phyloP scores from a whole-genome alignment of 2,329 filamentous ascomycete genomes.

The Neonectria faginata region DNA sequence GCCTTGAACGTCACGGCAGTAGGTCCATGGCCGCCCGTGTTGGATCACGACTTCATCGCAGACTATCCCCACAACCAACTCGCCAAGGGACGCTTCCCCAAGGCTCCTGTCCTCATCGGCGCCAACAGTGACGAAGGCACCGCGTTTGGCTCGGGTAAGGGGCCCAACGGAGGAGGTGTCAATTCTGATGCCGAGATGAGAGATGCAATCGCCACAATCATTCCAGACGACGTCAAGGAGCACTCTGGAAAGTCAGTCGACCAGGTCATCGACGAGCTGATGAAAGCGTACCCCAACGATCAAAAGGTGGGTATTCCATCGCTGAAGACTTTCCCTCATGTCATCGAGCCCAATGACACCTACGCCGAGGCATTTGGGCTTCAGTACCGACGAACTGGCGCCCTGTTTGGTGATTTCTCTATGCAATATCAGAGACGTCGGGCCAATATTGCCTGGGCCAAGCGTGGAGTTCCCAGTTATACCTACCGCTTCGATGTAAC shows the following conservation, averaged over 20 bases:
- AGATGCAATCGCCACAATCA: constrained; percentile 21
- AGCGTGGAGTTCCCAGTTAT: constrained; percentile 45
- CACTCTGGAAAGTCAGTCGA: constrained; percentile 40
- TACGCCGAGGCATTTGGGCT: constrained; percentile 42
- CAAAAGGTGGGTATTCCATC: constrained; percentile 51
- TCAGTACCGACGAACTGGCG: constrained; percentile 47
- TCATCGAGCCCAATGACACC: constrained; percentile 44
- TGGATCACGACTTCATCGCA: constrained; percentile 53
- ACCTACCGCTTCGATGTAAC: constrained; percentile 50
- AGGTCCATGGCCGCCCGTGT: constrained; percentile 42
- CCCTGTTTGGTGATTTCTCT: constrained; percentile 45
- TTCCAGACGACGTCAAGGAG: constrained; percentile 25
- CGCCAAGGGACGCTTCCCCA: constrained; percentile 48
- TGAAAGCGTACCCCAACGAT: constrained; percentile 48
- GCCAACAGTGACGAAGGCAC: constrained; percentile 51
- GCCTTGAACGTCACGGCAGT: constrained; percentile 26
- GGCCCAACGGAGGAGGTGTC: constrained; percentile 33
- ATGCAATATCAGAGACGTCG: constrained; percentile 47
- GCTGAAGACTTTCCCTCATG: constrained; percentile 48
- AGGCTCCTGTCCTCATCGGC: constrained; percentile 52
- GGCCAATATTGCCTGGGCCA: constrained; percentile 45
- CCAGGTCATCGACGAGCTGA: constrained; percentile 40
- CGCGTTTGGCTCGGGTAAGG: constrained; percentile 39
- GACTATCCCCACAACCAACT: constrained; percentile 49
- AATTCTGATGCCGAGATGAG: constrained; percentile 48